These are phyloP conservation scores for Carnegiea gigantea DNA, from an alignment of 179 eudicot genomes.

Conservation along the genomic window DNA sequence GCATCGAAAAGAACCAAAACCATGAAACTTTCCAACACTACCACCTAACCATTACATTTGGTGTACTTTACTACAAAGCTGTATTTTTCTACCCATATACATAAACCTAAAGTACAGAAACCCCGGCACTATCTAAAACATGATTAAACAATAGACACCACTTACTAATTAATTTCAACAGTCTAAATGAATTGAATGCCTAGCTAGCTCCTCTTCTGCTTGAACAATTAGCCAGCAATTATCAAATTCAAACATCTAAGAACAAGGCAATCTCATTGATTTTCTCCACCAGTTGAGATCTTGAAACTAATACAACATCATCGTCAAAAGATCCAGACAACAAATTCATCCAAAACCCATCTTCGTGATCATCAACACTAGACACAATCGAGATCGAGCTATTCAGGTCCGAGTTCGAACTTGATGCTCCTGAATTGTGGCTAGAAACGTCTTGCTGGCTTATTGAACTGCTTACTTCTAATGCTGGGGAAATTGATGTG, in stretches of 20 bases:
- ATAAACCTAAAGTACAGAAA: too few relatives aligned
- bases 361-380: slow-evolving; percentile 2
- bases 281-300: slow-evolving; percentile 27
- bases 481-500: background rate
- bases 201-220: background rate
- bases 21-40: too few relatives aligned
- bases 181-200: background rate
- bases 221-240: background rate
- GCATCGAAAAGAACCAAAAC: too few relatives aligned
- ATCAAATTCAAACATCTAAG: slow-evolving; percentile 15
- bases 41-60: too few relatives aligned
- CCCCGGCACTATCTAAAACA: too few relatives aligned
- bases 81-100: background rate
- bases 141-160: too few relatives aligned
- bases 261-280: slow-evolving; percentile 29
- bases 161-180: background rate
- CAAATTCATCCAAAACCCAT: slow-evolving; percentile 35
- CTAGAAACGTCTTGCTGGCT: slow-evolving; percentile 3
- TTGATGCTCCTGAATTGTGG: background rate
- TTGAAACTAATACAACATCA: background rate
- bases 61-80: background rate
- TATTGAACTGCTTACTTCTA: background rate
- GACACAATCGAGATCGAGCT: background rate
- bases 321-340: slow-evolving; percentile 24
- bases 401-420: background rate